Conservation (phyloP, 2,329 filamentous ascomycete genomes). For the Tolypocladium amazonense region DNA sequence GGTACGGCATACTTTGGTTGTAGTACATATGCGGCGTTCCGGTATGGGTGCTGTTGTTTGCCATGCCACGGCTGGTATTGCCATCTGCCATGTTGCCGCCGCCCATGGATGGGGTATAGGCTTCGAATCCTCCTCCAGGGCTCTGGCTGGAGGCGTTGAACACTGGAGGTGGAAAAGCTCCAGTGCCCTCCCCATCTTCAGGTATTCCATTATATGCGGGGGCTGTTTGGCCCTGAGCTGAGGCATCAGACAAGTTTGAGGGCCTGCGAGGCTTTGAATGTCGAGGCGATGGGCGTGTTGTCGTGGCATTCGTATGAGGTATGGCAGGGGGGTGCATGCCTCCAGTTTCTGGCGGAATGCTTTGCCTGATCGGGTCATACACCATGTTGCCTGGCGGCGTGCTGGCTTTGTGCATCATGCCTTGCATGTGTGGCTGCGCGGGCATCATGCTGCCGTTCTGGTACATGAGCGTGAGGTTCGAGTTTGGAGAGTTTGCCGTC, state of each 20-base stretch:
- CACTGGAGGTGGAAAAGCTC: constrained; percentile 20
- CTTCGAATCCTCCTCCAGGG: constrained; percentile 29
- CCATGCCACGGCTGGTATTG: neutral
- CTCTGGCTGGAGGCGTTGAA: constrained; percentile 32
- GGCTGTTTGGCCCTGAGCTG: constrained; percentile 10
- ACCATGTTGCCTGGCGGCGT: constrained; percentile 48
- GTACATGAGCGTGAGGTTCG: constrained; percentile 73
- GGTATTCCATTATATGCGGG: constrained; percentile 18
- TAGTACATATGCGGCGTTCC: constrained; percentile 13
- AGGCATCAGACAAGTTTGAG: constrained; percentile 10
- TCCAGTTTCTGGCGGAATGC: constrained; percentile 32
- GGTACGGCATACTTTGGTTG: constrained; percentile 15
- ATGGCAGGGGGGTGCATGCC: constrained; percentile 38
- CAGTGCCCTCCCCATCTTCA: constrained; percentile 19
- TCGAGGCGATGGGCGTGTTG: constrained; percentile 32
- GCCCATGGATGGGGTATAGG: constrained; percentile 30
- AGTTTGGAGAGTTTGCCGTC: constrained; percentile 75
- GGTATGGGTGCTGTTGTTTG: neutral
- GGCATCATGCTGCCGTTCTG: constrained; percentile 29
- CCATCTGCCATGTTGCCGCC: constrained; percentile 28
- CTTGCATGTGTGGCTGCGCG: constrained; percentile 1
- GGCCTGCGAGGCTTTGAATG: constrained; percentile 14
- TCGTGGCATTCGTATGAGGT: constrained; percentile 37
- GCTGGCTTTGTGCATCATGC: constrained; percentile 22
- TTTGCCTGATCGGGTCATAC: constrained; percentile 49